Percentiles rank a stretch among this genome's conserved stretches.
phyloP scores from a whole-genome alignment of 768 basidiomycete genomes.

The Sarcodon aspratus region DNA sequence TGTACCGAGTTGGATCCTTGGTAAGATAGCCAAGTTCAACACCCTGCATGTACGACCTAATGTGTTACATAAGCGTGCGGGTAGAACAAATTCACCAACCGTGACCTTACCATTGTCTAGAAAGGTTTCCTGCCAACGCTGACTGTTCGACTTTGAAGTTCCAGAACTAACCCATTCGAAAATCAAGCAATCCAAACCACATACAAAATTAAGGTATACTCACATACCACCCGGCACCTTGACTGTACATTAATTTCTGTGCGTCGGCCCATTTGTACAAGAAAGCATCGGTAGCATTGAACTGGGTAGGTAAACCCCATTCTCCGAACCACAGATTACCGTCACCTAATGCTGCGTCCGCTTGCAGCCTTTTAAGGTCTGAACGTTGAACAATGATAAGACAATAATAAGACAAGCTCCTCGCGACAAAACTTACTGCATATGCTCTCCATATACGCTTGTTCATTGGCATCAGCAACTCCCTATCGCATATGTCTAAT shows the following conservation, averaged over 20 bases:
- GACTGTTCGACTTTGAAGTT: constrained; percentile 66
- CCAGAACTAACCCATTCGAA: constrained; percentile 36
- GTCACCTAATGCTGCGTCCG: constrained; percentile 31
- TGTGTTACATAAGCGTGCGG: not conserved
- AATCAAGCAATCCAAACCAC: not conserved
- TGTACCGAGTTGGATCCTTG: constrained; percentile 40
- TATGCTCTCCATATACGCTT: constrained; percentile 53
- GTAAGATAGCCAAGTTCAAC: constrained; percentile 50
- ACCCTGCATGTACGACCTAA: constrained; percentile 63
- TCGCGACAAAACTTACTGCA: constrained; percentile 42
- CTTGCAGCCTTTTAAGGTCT: constrained; percentile 51
- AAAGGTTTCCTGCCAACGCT: constrained; percentile 32
- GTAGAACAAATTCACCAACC: not conserved
- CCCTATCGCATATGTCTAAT: constrained; percentile 35
- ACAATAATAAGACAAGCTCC: not conserved
- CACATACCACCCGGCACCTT: constrained; percentile 59
- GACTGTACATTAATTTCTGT: constrained; percentile 53
- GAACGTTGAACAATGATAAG: constrained; percentile 14
- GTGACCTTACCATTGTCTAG: constrained; percentile 53
- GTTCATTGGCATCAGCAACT: constrained; percentile 51
- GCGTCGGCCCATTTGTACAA: constrained; percentile 63
- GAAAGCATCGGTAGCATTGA: constrained; percentile 50
- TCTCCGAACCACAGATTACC: constrained; percentile 45
- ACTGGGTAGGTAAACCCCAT: constrained; percentile 56
- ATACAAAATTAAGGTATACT: constrained; percentile 13